These are phyloP conservation scores for Paracoccidioides lutzii DNA, from an alignment of 2,329 filamentous ascomycete genomes.

Conservation along the genomic window DNA sequence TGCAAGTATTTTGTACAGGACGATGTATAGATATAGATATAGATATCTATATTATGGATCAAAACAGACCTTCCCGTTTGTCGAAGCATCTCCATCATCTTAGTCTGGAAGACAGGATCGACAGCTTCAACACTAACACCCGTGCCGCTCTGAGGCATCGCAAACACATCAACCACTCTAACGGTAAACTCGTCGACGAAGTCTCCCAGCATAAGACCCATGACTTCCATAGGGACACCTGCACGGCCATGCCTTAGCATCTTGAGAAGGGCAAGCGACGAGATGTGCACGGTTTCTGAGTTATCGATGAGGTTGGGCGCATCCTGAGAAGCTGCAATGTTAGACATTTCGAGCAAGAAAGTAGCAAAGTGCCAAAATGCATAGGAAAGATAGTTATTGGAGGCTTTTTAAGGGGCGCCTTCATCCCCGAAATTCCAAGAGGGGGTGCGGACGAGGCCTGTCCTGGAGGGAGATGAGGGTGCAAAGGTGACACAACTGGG, in stretches of 20 bases:
- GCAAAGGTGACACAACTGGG: slow-evolving; percentile 1
- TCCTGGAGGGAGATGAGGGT: background rate
- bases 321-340: slow-evolving; percentile 44
- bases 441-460: background rate
- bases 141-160: slow-evolving; percentile 97
- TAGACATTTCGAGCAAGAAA: background rate
- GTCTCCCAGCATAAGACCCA: slow-evolving; percentile 97
- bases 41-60: slow-evolving; percentile 16
- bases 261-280: slow-evolving; percentile 89
- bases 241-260: slow-evolving; percentile 97
- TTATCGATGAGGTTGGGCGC: slow-evolving; percentile 91
- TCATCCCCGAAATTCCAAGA: background rate
- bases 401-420: background rate
- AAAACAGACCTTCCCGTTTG: slow-evolving; percentile 76
- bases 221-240: slow-evolving; percentile 98
- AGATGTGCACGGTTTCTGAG: slow-evolving; percentile 98
- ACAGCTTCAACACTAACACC: slow-evolving; percentile 97
- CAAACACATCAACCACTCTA: slow-evolving; percentile 94
- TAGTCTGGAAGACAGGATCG: slow-evolving; percentile 96
- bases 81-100: slow-evolving; percentile 99
- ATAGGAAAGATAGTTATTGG: no score
- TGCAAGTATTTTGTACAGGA: no score
- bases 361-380: no score
- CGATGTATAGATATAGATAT: no score
- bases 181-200: slow-evolving; percentile 99